Conservation (phyloP, 352 stramenopile species). For the Globisporangium nunn region DNA sequence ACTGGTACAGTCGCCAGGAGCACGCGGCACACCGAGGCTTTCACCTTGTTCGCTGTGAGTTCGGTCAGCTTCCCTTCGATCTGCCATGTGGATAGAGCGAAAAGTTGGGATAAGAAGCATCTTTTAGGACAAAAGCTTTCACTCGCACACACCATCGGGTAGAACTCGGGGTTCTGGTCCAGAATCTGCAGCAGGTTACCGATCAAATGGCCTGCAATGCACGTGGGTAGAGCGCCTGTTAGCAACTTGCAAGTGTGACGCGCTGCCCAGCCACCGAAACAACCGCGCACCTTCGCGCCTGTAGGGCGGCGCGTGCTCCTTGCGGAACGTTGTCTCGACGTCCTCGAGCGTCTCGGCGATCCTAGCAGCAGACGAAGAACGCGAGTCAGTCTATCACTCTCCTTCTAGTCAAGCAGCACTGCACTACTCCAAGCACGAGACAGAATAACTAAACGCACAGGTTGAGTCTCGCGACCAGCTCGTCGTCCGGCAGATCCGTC, state of each 20-base stretch:
- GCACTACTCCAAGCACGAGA: too few species aligned
- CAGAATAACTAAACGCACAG: slow-evolving; percentile 29
- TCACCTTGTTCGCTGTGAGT: slow-evolving; percentile 44
- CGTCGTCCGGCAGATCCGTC: slow-evolving; percentile 44
- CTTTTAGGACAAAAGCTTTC: too few species aligned
- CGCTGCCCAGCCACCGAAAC: background rate
- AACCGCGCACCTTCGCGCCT: slow-evolving; percentile 55
- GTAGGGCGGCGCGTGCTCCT: slow-evolving; percentile 63
- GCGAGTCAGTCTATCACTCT: too few species aligned
- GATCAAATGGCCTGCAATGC: slow-evolving; percentile 61
- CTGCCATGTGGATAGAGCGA: slow-evolving; percentile 12
- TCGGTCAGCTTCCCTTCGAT: slow-evolving; percentile 63
- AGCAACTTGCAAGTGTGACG: background rate
- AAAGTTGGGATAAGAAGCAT: too few species aligned
- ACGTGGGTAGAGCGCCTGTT: too few species aligned
- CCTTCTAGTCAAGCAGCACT: too few species aligned
- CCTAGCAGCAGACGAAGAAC: slow-evolving; percentile 15
- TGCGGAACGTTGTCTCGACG: slow-evolving; percentile 67
- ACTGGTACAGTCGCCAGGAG: slow-evolving; percentile 68
- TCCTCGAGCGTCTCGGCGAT: slow-evolving; percentile 77
- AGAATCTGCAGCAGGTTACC: slow-evolving; percentile 68
- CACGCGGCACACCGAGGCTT: slow-evolving; percentile 63
- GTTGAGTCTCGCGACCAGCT: slow-evolving; percentile 67
- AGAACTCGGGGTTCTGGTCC: slow-evolving; percentile 82
- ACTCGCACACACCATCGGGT: slow-evolving; percentile 38